Percentiles rank a stretch among this genome's conserved stretches.
These are phyloP conservation scores for Myotisia sp. DNA, from an alignment of 2,329 filamentous ascomycete species.

Conservation along the genomic window DNA sequence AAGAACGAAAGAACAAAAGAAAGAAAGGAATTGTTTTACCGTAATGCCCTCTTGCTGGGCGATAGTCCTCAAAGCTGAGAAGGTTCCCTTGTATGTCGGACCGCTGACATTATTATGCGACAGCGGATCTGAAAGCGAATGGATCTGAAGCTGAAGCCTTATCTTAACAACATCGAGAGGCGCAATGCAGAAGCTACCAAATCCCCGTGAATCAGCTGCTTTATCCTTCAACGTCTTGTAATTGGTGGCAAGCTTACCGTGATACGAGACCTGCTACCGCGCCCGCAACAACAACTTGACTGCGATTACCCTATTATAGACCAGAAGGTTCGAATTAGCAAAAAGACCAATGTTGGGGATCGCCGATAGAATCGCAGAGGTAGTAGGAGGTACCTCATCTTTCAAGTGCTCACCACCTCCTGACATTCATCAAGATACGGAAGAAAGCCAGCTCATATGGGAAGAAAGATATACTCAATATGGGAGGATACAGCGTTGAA, in stretches of 20 bases:
- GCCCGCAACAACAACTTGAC: conserved; percentile 52
- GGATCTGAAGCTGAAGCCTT: conserved; percentile 81
- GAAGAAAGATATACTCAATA: too few relatives aligned
- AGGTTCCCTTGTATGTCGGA: conserved; percentile 53
- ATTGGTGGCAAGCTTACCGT: conserved; percentile 42
- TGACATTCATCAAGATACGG: conserved; percentile 44
- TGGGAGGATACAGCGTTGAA: too few relatives aligned
- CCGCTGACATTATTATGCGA: conserved; percentile 37
- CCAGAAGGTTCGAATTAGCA: neutral
- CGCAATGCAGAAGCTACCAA: conserved; percentile 67
- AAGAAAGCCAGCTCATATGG: too few relatives aligned
- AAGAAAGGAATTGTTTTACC: conserved; percentile 23
- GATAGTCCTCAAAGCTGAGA: conserved; percentile 64
- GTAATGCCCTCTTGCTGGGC: conserved; percentile 66
- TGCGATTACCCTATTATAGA: conserved; percentile 45
- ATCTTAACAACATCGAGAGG: conserved; percentile 98
- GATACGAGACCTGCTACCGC: conserved; percentile 73
- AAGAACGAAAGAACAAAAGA: too few relatives aligned
- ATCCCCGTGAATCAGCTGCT: neutral
- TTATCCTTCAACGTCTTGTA: neutral
- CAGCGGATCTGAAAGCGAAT: conserved; percentile 63
- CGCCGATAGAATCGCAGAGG: neutral
- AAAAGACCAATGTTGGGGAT: conserved; percentile 1
- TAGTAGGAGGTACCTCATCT: conserved; percentile 53
- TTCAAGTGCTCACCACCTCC: conserved; percentile 48